These are phyloP conservation scores for Cryptococcus maquisensis DNA, from an alignment of 1,284 basidiomycete species.

Conservation along the genomic window DNA sequence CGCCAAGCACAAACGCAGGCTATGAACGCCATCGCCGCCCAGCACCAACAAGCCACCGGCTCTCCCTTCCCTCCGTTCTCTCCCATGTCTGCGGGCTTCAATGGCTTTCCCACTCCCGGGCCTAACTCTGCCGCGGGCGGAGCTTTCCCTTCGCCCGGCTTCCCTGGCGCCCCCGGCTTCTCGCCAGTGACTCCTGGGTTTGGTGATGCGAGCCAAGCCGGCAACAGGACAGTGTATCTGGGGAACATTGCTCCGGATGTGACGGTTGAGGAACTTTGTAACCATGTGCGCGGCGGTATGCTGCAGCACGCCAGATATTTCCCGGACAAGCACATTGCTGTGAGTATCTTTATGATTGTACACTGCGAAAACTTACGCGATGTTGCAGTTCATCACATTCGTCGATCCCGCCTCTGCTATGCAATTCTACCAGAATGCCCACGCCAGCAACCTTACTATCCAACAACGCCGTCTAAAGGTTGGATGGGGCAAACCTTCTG, in stretches of 20 bases:
- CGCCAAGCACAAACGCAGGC: slow-evolving; percentile 55
- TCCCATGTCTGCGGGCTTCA: slow-evolving; percentile 27
- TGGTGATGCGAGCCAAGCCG: slow-evolving; percentile 13
- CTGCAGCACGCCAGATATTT: slow-evolving; percentile 79
- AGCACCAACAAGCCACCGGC: slow-evolving; percentile 36
- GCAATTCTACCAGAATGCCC: slow-evolving; percentile 84
- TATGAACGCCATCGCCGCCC: slow-evolving; percentile 51
- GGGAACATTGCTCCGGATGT: slow-evolving; percentile 94
- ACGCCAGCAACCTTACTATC: slow-evolving; percentile 77
- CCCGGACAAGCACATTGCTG: slow-evolving; percentile 90
- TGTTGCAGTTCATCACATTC: slow-evolving; percentile 75
- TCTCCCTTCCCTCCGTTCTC: slow-evolving; percentile 36
- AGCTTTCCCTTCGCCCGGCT: slow-evolving; percentile 17
- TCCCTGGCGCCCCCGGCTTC: slow-evolving; percentile 4
- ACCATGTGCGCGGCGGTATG: slow-evolving; percentile 85
- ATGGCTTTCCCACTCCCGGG: slow-evolving; percentile 21
- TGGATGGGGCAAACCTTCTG: slow-evolving; percentile 90
- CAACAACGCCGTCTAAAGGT: slow-evolving; percentile 88
- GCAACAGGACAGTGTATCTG: slow-evolving; percentile 83
- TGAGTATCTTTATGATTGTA: slow-evolving; percentile 40
- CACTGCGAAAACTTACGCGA: slow-evolving; percentile 8
- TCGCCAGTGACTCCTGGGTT: slow-evolving; percentile 19
- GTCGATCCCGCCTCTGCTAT: slow-evolving; percentile 83
- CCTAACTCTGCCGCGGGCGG: background rate
- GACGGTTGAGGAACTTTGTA: slow-evolving; percentile 85